Percentiles rank a stretch among this genome's conserved stretches.
These are phyloP conservation scores for Acanthamoeba healyi DNA, from an alignment of 208 protist genomes.

Conservation along the genomic window DNA sequence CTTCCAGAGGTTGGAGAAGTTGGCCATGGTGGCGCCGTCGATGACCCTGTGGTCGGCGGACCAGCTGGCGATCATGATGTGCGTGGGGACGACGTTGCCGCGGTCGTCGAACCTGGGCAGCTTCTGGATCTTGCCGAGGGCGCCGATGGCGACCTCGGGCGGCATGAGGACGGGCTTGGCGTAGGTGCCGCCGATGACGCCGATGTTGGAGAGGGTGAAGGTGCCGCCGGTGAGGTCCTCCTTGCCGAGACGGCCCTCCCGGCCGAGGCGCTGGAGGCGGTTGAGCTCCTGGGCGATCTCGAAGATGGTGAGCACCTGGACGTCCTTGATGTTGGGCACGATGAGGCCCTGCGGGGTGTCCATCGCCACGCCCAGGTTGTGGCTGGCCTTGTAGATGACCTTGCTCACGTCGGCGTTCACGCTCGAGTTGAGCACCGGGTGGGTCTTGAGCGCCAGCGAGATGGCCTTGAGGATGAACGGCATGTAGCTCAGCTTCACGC, in stretches of 20 bases:
- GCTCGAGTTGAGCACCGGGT: constrained; percentile 93
- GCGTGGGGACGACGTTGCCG: constrained; percentile 89
- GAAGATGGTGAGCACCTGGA: constrained; percentile 92
- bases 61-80: constrained; percentile 89
- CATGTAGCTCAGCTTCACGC: constrained; percentile 94
- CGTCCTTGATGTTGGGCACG: constrained; percentile 95
- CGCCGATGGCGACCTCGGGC: constrained; percentile 96
- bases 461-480: constrained; percentile 96
- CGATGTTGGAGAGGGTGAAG: constrained; percentile 97
- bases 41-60: constrained; percentile 97
- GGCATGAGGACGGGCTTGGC: constrained; percentile 93
- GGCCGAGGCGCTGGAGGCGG: constrained; percentile 87
- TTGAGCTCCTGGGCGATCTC: constrained; percentile 95
- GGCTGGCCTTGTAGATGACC: constrained; percentile 88
- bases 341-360: constrained; percentile 96
- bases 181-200: constrained; percentile 95
- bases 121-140: constrained; percentile 93
- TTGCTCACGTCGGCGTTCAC: constrained; percentile 88
- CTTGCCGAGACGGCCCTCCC: constrained; percentile 54
- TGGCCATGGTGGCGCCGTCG: constrained; percentile 97
- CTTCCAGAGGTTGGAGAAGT: constrained; percentile 94
- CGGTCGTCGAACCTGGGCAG: constrained; percentile 92
- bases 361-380: constrained; percentile 97
- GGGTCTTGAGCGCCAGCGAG: constrained; percentile 93
- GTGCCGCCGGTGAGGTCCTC: constrained; percentile 90